Base-by-base conservation (phyloP, 352 stramenopile species). In the Lagenidium sp. region DNA sequence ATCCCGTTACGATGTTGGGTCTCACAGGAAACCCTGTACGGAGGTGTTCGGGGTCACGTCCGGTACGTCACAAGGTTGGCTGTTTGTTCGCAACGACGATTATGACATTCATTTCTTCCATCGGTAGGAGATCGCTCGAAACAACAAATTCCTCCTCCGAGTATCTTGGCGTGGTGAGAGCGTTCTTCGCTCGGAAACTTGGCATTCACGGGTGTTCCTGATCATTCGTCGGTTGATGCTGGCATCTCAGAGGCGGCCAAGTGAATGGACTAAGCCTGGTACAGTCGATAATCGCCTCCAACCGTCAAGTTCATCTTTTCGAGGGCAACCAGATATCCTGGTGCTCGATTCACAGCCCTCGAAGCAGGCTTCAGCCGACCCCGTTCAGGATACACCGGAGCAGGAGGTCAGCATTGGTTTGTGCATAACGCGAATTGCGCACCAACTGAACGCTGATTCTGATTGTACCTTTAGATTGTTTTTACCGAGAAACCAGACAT, bases 401-500 rank as follows among this genome's bases (percentile, higher is more conserved):
- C 65, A 74, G 64, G 65, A 78, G 63, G 65, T 74, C 50, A 20
- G 28, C 15, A 13, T 22, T 43, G 36, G 16, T 18, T 18, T 10
- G 16, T 18, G 21, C 16, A n/a, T n/a, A n/a, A n/a, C n/a, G n/a
- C n/a, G n/a, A n/a, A n/a, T n/a, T n/a, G n/a, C n/a, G n/a, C n/a
- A n/a, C n/a, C n/a, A n/a, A n/a, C n/a, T n/a, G n/a, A n/a, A n/a
- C n/a, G n/a, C n/a, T n/a, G n/a, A n/a, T n/a, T n/a, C n/a, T n/a
- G n/a, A n/a, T n/a, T n/a, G n/a, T n/a, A n/a, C n/a, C n/a, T 16
- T 13, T 20, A 90, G 71, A 66, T 90, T 40, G 81, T 76, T 44
- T 88, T 90, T 60, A 70, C 63, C 47, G 75, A 86, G 47, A 75
- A 69, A n/a, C 50, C 65, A 8, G 72, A 85, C 32, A 65, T 79